Percentiles rank a stretch among this genome's conserved stretches.
Conservation (phyloP, 176 grass and related monocot genomes). For the Musa itinerans region DNA sequence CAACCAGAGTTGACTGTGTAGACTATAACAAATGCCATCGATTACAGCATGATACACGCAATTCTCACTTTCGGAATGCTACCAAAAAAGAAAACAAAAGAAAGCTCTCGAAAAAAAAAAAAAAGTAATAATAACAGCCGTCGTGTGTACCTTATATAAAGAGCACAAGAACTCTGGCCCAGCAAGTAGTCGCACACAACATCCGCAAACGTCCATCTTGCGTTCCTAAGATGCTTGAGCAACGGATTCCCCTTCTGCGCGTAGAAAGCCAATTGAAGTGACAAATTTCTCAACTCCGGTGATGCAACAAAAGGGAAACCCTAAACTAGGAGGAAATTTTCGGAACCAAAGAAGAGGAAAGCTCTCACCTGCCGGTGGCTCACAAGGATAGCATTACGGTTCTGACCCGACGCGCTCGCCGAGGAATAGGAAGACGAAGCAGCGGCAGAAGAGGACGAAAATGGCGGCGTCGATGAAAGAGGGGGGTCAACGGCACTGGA, state of each 20-base stretch:
- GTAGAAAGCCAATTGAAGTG: not conserved
- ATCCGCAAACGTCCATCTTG: constrained; percentile 71
- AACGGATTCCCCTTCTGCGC: constrained; percentile 84
- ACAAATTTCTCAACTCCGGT: not conserved
- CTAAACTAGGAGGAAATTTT: constrained; percentile 8
- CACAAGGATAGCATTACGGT: constrained; percentile 70
- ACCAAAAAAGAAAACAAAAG: not conserved
- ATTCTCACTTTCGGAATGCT: not conserved
- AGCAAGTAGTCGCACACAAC: constrained; percentile 73
- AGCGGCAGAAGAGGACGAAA: constrained; percentile 9
- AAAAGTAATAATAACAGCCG: not conserved
- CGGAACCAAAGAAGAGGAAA: constrained; percentile 9
- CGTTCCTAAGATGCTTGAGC: constrained; percentile 94
- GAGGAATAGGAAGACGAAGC: not conserved
- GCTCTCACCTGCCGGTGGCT: constrained; percentile 75
- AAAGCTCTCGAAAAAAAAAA: not conserved
- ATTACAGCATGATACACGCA: not conserved
- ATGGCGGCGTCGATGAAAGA: not conserved
- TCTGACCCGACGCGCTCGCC: constrained; percentile 31
- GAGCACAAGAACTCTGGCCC: constrained; percentile 75
- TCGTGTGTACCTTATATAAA: constrained; percentile 63
- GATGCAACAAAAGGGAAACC: not conserved
- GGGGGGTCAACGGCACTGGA: constrained; percentile 9
- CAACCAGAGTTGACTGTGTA: not conserved
- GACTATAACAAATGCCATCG: no score